Evolutionary conservation across 148 eudicot genomes (phyloP).

Genomic region (Drosera capensis): DNA sequence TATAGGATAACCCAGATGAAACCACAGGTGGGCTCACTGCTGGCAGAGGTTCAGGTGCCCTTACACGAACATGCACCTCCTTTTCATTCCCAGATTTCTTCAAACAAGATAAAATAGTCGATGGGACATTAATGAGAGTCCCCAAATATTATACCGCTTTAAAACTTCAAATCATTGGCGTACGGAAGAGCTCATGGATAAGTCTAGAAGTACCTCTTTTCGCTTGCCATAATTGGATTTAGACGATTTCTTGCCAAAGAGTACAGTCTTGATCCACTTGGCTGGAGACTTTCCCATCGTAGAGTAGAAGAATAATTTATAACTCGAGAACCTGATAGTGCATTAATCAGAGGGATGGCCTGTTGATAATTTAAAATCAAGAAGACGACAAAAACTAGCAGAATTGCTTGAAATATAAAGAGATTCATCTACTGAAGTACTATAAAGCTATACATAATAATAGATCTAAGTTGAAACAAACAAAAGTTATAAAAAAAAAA

Average conservation of each 20-base stretch:
- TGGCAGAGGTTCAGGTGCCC: slow-evolving; percentile 24
- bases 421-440: too few relatives aligned
- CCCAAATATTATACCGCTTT: too few relatives aligned
- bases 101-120: slow-evolving; percentile 9
- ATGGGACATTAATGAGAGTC: too few relatives aligned
- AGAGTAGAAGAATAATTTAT: slow-evolving; percentile 7
- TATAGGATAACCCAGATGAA: slow-evolving; percentile 21
- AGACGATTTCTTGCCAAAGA: slow-evolving; percentile 72
- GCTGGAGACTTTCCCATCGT: slow-evolving; percentile 91
- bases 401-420: too few relatives aligned
- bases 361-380: neutral
- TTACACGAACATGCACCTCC: slow-evolving; percentile 31
- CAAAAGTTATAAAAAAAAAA: too few relatives aligned
- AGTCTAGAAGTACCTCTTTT: slow-evolving; percentile 22
- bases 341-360: slow-evolving; percentile 2
- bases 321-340: slow-evolving; percentile 15
- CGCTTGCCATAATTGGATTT: slow-evolving; percentile 47
- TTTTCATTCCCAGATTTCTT: slow-evolving; percentile 45
- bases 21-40: slow-evolving; percentile 20
- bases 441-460: too few relatives aligned
- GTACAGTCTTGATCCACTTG: slow-evolving; percentile 81
- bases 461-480: too few relatives aligned
- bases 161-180: too few relatives aligned
- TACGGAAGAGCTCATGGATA: too few relatives aligned
- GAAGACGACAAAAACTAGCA: neutral